Evolutionary conservation across 2,329 filamentous ascomycete genomes (phyloP), one percentile per base, ranked within the genome.

Genomic region (Dendryphion nanum): DNA sequence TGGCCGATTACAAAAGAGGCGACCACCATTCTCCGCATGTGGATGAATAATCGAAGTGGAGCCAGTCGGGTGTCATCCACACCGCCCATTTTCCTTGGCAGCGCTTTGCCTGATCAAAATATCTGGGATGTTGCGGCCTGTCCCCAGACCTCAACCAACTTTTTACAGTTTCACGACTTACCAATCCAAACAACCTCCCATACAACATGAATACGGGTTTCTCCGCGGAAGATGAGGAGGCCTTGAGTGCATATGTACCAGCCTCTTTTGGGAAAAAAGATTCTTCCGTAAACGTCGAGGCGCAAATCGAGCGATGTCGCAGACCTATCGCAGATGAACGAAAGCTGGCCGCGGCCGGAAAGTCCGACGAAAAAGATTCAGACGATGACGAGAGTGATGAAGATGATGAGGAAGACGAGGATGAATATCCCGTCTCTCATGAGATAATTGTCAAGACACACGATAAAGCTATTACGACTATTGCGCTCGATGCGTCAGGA

Each of bases 371-470:
- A 33, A 50, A 60, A 42, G 51, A 61, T 24, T 46, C 56, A 38
- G 54, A 66, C 41, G 66, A 69, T 29, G 61, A 70, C 16, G 73
- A 76, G 38, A 73, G 77, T 40, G 74, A 77, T 16, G 79, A 81
- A 33, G 75, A 80, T 18, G 78, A 80, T 34, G 75, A 78, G 32
- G 73, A 74, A 1, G 81, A 89, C 16, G 86, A 86, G 33, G 89
- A 95, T 55, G 87, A 95, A 53, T 96, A 84, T 49, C 93, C 93
- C 2, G 82, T 94, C 10, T 94, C 93, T 5, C 93, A 98, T 63
- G 90, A 96, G 68, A 78, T 98, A 63, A 73, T 95, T 18, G 75
- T 97, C 61, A 95, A 94, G 68, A 95, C 91, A 12, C 93, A 98
- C 63, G 86, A 93, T 23, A 83, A 87, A 44, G 82, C 90, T 5